Evolutionary conservation across 805 yeast species (phyloP).

Genomic region (Saccharomycopsis capsularis): DNA sequence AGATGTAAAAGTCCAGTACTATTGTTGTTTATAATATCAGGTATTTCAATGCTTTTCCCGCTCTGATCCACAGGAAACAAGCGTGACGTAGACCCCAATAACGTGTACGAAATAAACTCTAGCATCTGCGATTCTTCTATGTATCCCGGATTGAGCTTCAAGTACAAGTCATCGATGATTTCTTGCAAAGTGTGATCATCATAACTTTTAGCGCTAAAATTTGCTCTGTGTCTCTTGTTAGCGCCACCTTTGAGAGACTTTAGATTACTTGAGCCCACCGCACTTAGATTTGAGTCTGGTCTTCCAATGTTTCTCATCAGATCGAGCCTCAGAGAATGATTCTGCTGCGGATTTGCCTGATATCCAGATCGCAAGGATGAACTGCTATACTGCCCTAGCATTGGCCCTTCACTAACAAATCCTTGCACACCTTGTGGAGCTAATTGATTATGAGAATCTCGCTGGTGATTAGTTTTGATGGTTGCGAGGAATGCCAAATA

Average conservation of each 20-base stretch:
- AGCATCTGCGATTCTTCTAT: slow-evolving; percentile 38
- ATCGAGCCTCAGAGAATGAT: neutral
- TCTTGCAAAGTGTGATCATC: slow-evolving; percentile 15
- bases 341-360: neutral
- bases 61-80: slow-evolving; percentile 38
- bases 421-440: neutral
- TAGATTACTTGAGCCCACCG: neutral
- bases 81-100: slow-evolving; percentile 58
- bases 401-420: neutral
- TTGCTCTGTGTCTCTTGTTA: slow-evolving; percentile 13
- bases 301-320: too few relatives aligned
- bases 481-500: slow-evolving; percentile 29
- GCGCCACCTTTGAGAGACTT: neutral
- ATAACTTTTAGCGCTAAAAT: slow-evolving; percentile 1
- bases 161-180: slow-evolving; percentile 28
- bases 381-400: neutral
- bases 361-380: neutral
- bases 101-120: slow-evolving; percentile 43
- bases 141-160: slow-evolving; percentile 31
- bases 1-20: slow-evolving; percentile 47
- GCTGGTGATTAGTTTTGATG: neutral
- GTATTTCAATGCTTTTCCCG: slow-evolving; percentile 34
- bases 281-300: neutral
- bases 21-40: slow-evolving; percentile 48
- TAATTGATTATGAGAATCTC: neutral